Percentiles rank a stretch among this genome's conserved stretches.
Evolutionary conservation across 208 protist genomes (phyloP).

Genomic region (Trypanosoma melophagium): DNA sequence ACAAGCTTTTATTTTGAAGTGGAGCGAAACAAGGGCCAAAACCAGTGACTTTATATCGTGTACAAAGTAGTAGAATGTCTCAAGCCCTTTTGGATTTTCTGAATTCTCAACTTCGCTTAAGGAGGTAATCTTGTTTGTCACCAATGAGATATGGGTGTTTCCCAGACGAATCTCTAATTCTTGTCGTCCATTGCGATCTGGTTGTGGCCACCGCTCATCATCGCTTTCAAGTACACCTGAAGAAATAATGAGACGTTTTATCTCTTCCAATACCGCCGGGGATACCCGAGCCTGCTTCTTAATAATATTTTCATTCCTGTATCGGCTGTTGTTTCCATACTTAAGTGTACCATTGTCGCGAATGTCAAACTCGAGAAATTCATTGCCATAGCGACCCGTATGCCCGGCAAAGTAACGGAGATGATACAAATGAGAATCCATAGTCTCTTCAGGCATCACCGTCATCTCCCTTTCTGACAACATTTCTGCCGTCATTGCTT

Average conservation of each 20-base stretch:
- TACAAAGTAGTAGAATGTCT: constrained; percentile 81
- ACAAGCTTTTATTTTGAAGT: constrained; percentile 87
- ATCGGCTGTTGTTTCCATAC: constrained; percentile 89
- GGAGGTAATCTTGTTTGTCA: constrained; percentile 88
- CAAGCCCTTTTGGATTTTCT: constrained; percentile 47
- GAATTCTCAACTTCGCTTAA: constrained; percentile 64
- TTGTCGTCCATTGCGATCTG: constrained; percentile 85
- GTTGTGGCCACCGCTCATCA: constrained; percentile 81
- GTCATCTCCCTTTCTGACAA: neutral
- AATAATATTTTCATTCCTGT: constrained; percentile 89
- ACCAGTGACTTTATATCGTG: constrained; percentile 79
- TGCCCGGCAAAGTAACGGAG: constrained; percentile 87
- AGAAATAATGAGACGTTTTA: constrained; percentile 70
- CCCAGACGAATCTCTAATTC: constrained; percentile 87
- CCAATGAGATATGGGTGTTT: constrained; percentile 83
- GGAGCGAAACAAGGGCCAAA: constrained; percentile 78
- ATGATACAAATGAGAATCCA: constrained; percentile 74
- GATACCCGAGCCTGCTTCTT: constrained; percentile 81
- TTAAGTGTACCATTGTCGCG: constrained; percentile 75
- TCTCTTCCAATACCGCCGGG: constrained; percentile 66
- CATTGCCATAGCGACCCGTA: constrained; percentile 86
- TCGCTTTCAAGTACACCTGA: constrained; percentile 69
- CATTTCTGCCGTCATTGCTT: constrained; percentile 6
- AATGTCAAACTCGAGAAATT: constrained; percentile 89
- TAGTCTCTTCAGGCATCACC: constrained; percentile 39